These are phyloP conservation scores for Citeromyces siamensis DNA, from an alignment of 1,139 yeast genomes.

Conservation along the genomic window DNA sequence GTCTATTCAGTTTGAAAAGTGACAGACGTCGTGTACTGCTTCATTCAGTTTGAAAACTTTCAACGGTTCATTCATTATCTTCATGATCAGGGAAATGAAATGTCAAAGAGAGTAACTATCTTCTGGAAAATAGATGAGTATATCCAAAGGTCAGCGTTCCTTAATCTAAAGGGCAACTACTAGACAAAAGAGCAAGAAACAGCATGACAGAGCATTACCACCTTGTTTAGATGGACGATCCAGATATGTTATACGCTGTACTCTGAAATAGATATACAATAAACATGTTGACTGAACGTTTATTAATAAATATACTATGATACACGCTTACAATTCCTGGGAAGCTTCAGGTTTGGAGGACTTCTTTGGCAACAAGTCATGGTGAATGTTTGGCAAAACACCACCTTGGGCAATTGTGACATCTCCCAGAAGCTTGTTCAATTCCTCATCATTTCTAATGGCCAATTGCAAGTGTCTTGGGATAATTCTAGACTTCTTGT, in stretches of 20 bases:
- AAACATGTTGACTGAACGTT: not conserved
- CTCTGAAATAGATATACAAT: slow-evolving; percentile 8
- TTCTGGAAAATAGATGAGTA: too few relatives aligned
- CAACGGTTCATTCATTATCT: too few relatives aligned
- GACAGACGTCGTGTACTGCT: too few relatives aligned
- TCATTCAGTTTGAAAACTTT: too few relatives aligned
- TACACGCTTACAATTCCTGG: slow-evolving; percentile 56
- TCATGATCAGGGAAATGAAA: too few relatives aligned
- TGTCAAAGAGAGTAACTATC: too few relatives aligned
- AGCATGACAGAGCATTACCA: not conserved
- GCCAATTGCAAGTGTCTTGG: slow-evolving; percentile 99
- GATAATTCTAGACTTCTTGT: slow-evolving; percentile 96
- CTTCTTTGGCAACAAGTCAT: slow-evolving; percentile 92
- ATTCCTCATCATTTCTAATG: slow-evolving; percentile 97
- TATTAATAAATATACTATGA: not conserved
- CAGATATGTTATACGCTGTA: not conserved
- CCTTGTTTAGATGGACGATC: not conserved
- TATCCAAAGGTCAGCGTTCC: too few relatives aligned
- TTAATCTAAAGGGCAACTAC: too few relatives aligned
- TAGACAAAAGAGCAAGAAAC: too few relatives aligned
- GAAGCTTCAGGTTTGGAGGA: slow-evolving; percentile 73
- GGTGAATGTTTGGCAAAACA: slow-evolving; percentile 97
- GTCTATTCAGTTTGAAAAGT: too few relatives aligned
- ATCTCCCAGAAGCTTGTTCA: slow-evolving; percentile 91
- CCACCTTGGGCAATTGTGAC: slow-evolving; percentile 99